Percentiles rank a stretch among this genome's conserved stretches.
These are phyloP conservation scores for Camelina hispida DNA, from an alignment of 345 rosid species.

Conservation along the genomic window DNA sequence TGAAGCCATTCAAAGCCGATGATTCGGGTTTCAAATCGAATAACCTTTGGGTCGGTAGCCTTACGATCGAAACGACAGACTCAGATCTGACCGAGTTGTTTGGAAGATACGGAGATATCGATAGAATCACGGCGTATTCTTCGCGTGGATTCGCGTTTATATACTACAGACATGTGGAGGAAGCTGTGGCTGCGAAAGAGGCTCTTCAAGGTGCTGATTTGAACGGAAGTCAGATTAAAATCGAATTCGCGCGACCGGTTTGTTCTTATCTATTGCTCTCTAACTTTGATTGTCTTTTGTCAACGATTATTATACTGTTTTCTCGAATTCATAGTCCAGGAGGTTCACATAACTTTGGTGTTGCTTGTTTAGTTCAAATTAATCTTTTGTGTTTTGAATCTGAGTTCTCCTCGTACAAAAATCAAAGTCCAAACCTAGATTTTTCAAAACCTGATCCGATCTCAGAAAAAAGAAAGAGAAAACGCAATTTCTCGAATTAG, in stretches of 20 bases:
- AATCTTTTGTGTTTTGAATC: not conserved
- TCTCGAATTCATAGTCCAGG: conserved; percentile 16
- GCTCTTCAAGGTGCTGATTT: conserved; percentile 70
- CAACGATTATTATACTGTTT: conserved; percentile 8
- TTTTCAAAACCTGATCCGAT: conserved; percentile 15
- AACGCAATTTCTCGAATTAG: not conserved
- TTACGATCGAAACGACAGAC: conserved; percentile 63
- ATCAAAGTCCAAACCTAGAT: conserved; percentile 30
- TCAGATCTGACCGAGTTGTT: conserved; percentile 72
- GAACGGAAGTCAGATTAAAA: conserved; percentile 69
- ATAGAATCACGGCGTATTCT: conserved; percentile 74
- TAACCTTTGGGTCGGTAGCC: conserved; percentile 87
- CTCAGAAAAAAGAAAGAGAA: not conserved
- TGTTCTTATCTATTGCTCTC: conserved; percentile 58
- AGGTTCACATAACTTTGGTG: conserved; percentile 17
- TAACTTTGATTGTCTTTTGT: conserved; percentile 16
- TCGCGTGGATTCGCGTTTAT: conserved; percentile 78
- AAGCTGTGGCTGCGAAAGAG: conserved; percentile 78
- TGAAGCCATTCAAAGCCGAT: conserved; percentile 49
- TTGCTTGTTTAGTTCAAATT: conserved; percentile 15
- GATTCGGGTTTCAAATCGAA: conserved; percentile 54
- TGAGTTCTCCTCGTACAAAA: conserved; percentile 16
- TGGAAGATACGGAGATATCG: conserved; percentile 69
- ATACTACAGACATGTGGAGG: conserved; percentile 79
- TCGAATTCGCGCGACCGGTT: conserved; percentile 99